phyloP scores from a whole-genome alignment of 2,329 filamentous ascomycete genomes.

The Sphaerulina populicola region DNA sequence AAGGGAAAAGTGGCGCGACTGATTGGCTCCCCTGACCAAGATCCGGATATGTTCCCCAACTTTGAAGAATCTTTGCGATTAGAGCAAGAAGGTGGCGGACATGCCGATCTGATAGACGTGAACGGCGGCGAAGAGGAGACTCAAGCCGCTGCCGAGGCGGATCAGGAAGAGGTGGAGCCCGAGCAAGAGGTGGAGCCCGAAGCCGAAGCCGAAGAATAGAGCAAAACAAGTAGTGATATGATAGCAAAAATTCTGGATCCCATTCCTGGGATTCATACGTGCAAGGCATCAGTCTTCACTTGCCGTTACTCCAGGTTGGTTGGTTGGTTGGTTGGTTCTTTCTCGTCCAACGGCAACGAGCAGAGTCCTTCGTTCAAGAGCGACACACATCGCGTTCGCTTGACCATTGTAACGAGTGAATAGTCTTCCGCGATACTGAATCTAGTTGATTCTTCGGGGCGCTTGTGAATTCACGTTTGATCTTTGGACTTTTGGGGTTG shows the following conservation, averaged over 20 bases:
- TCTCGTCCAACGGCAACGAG: no score
- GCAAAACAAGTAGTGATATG: neutral
- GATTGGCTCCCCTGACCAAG: conserved; percentile 63
- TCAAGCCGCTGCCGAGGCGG: conserved; percentile 14
- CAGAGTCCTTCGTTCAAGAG: no score
- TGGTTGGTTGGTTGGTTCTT: no score
- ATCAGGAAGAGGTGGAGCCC: conserved; percentile 9
- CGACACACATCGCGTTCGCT: no score
- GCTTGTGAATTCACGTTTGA: no score
- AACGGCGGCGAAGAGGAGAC: conserved; percentile 24
- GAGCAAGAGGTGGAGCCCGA: conserved; percentile 14
- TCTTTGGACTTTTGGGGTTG: no score
- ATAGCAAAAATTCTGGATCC: neutral
- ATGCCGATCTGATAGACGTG: conserved; percentile 36
- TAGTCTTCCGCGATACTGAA: no score
- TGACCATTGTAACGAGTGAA: no score
- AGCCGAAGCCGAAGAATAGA: conserved; percentile 2
- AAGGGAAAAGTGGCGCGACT: conserved; percentile 78
- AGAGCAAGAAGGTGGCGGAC: conserved; percentile 60
- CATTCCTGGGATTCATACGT: no score
- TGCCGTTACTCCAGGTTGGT: no score
- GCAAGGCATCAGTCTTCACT: no score
- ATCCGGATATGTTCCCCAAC: conserved; percentile 76
- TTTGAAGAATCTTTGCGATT: conserved; percentile 85
- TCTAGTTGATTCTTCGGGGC: no score